Evolutionary conservation across 2,329 filamentous ascomycete species (phyloP).

Genomic region (Paraconiothyrium brasiliense): DNA sequence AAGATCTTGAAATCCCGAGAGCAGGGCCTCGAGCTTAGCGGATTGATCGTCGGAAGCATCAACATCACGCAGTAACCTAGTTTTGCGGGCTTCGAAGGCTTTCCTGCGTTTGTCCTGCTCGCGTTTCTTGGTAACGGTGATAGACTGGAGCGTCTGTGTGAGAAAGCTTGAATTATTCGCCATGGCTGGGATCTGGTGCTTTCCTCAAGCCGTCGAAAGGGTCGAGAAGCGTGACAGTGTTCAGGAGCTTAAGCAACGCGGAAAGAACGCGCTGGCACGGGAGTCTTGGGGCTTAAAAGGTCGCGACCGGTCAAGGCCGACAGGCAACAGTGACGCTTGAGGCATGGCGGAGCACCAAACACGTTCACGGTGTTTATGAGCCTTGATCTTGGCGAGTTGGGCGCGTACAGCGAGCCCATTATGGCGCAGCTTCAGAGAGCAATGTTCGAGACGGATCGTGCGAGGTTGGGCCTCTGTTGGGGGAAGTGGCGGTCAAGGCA

Average conservation of each 20-base stretch:
- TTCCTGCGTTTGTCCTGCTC: slow-evolving; percentile 27
- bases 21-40: slow-evolving; percentile 18
- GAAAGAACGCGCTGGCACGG: slow-evolving; percentile 7
- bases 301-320: not conserved
- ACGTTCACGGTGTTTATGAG: not conserved
- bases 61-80: slow-evolving; percentile 16
- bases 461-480: too few species aligned
- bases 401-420: too few species aligned
- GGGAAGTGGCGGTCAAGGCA: not conserved
- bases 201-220: not conserved
- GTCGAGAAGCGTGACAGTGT: not conserved
- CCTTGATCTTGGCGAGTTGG: too few species aligned
- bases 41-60: slow-evolving; percentile 17
- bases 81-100: slow-evolving; percentile 24
- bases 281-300: slow-evolving; percentile 1
- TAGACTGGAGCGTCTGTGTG: slow-evolving; percentile 29
- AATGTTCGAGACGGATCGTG: too few species aligned
- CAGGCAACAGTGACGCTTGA: slow-evolving; percentile 9
- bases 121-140: slow-evolving; percentile 27
- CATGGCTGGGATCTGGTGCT: slow-evolving; percentile 11
- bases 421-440: too few species aligned
- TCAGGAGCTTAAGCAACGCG: not conserved
- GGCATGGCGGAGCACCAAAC: not conserved
- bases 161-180: slow-evolving; percentile 25
- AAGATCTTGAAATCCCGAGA: slow-evolving; percentile 21